phyloP scores from a whole-genome alignment of 2,329 filamentous ascomycete genomes.

The Xylaria multiplex region DNA sequence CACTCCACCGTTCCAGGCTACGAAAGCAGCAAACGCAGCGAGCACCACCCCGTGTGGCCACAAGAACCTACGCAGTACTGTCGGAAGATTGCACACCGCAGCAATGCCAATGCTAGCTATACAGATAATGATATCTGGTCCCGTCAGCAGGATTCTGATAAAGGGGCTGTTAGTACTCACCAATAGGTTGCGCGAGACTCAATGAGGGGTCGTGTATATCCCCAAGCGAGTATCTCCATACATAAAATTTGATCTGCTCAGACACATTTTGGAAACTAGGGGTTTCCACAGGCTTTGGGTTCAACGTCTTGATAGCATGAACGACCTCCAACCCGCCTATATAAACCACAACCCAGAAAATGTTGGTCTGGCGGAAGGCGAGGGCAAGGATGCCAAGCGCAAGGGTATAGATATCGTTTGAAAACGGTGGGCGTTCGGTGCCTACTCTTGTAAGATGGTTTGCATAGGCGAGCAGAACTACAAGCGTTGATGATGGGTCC shows the following conservation, averaged over 20 bases:
- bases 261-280: slow-evolving; percentile 48
- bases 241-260: slow-evolving; percentile 53
- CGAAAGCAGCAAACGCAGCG: slow-evolving; percentile 75
- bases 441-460: slow-evolving; percentile 61
- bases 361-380: slow-evolving; percentile 90
- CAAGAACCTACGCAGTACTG: slow-evolving; percentile 56
- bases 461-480: slow-evolving; percentile 76
- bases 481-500: slow-evolving; percentile 82
- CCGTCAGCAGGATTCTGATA: slow-evolving; percentile 19
- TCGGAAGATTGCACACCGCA: slow-evolving; percentile 59
- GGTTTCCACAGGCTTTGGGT: slow-evolving; percentile 47
- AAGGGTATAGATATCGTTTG: slow-evolving; percentile 58
- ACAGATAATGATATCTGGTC: slow-evolving; percentile 64
- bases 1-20: slow-evolving; percentile 88
- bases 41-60: slow-evolving; percentile 73
- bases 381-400: slow-evolving; percentile 73
- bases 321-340: slow-evolving; percentile 71
- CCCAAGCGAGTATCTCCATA: slow-evolving; percentile 59
- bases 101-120: slow-evolving; percentile 72
- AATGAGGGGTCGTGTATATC: slow-evolving; percentile 66
- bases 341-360: slow-evolving; percentile 91
- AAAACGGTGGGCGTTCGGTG: slow-evolving; percentile 45
- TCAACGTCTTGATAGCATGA: slow-evolving; percentile 60
- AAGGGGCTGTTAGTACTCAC: slow-evolving; percentile 51
- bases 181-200: slow-evolving; percentile 59